Percentiles rank a stretch among this genome's conserved stretches.
Evolutionary conservation across 2,329 filamentous ascomycete genomes (phyloP).

Genomic region (Geoglossum cookeanum): DNA sequence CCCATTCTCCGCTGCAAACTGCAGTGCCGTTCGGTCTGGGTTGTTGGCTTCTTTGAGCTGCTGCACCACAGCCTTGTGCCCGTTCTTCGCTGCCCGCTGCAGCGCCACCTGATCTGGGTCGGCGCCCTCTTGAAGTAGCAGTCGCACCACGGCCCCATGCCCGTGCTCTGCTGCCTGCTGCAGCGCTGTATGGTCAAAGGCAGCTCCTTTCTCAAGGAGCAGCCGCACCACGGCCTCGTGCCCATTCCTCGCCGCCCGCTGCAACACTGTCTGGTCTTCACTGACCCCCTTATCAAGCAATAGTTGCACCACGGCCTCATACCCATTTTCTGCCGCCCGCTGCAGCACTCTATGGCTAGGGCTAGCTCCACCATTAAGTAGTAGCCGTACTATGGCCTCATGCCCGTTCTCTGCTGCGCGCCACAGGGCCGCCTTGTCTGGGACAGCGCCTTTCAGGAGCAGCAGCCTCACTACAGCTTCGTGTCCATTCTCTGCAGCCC

Average conservation of each 20-base stretch:
- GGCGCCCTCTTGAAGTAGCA: not conserved
- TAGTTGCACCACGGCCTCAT: not conserved
- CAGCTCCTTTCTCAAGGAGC: not conserved
- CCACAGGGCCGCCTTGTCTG: not conserved
- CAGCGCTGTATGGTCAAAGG: not conserved
- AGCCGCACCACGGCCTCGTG: not conserved
- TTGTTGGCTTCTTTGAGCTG: too few relatives aligned
- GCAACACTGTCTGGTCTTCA: not conserved
- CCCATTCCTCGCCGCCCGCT: not conserved
- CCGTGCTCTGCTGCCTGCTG: not conserved
- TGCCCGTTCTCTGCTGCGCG: not conserved
- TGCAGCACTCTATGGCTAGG: not conserved
- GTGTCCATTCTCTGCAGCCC: not conserved
- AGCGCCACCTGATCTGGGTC: not conserved
- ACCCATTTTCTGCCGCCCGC: not conserved
- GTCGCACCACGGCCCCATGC: not conserved
- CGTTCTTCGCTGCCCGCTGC: too few relatives aligned
- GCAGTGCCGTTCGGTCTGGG: not conserved
- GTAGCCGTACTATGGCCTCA: not conserved
- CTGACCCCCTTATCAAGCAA: not conserved
- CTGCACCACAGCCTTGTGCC: too few relatives aligned
- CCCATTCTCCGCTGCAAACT: not conserved
- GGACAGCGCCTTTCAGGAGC: not conserved
- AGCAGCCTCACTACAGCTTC: not conserved
- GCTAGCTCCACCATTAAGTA: not conserved